Conservation (phyloP, 192 early-diverging fungal genomes). For the Geranomyces michiganensis region DNA sequence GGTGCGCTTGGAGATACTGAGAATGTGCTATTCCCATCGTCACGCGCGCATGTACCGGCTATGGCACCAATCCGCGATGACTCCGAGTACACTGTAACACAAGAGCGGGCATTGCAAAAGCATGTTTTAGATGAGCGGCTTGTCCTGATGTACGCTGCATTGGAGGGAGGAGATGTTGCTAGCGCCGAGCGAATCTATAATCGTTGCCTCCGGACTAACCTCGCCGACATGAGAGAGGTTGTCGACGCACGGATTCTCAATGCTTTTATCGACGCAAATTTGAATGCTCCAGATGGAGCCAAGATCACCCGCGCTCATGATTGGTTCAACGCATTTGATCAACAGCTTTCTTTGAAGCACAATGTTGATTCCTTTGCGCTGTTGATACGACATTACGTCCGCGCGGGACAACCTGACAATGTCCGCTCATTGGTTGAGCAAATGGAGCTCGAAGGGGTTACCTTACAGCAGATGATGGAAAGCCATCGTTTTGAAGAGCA, state of each 20-base stretch:
- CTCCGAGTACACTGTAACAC: neutral
- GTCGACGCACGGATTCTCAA: constrained; percentile 78
- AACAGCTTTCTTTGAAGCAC: constrained; percentile 55
- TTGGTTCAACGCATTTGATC: constrained; percentile 73
- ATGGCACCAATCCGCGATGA: no score
- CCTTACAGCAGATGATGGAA: constrained; percentile 20
- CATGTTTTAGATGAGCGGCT: constrained; percentile 34
- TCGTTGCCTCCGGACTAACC: constrained; percentile 64
- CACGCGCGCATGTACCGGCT: no score
- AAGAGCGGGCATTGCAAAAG: neutral
- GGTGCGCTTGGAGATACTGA: no score
- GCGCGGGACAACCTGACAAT: constrained; percentile 33
- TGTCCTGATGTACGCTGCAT: constrained; percentile 57
- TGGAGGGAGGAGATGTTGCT: constrained; percentile 71
- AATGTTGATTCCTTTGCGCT: constrained; percentile 77
- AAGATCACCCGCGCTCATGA: constrained; percentile 51
- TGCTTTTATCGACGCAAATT: constrained; percentile 71
- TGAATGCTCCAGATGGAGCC: constrained; percentile 40
- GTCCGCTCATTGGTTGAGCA: constrained; percentile 65
- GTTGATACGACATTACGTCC: constrained; percentile 72
- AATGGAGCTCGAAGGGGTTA: constrained; percentile 20
- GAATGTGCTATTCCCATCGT: no score
- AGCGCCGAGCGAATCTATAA: constrained; percentile 75
- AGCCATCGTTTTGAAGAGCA: constrained; percentile 32
- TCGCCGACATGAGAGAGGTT: constrained; percentile 69